Percentiles rank a stretch among this genome's conserved stretches.
phyloP scores from a whole-genome alignment of 2,329 filamentous ascomycete genomes.

The Xylariaceae sp. region DNA sequence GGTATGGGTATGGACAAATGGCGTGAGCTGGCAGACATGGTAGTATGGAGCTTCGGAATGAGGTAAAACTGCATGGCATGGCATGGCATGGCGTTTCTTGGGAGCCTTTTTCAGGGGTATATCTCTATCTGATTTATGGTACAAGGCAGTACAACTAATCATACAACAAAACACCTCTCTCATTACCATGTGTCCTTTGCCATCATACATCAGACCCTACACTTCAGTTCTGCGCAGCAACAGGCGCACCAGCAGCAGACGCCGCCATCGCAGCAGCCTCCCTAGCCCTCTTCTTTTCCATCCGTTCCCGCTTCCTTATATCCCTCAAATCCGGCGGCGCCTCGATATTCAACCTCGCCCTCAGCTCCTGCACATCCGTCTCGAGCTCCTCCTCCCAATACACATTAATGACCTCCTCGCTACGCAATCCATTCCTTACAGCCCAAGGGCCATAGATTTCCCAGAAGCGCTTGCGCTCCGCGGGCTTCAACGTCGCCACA shows the following conservation, averaged over 20 bases:
- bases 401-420: constrained; percentile 87
- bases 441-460: constrained; percentile 89
- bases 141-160: constrained; percentile 20
- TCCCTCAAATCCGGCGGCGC: constrained; percentile 84
- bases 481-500: constrained; percentile 83
- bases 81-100: constrained; percentile 38
- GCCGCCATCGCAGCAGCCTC: constrained; percentile 42
- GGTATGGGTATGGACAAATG: neutral
- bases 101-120: constrained; percentile 15
- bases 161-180: constrained; percentile 7
- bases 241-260: constrained; percentile 6
- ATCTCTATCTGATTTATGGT: constrained; percentile 27
- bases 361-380: constrained; percentile 78
- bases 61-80: constrained; percentile 15
- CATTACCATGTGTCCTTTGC: neutral
- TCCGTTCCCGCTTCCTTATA: constrained; percentile 73
- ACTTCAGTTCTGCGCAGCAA: neutral
- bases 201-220: neutral
- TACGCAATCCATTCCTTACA: constrained; percentile 76
- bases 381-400: constrained; percentile 97
- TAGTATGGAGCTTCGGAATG: neutral
- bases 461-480: constrained; percentile 79
- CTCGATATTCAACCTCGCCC: constrained; percentile 81
- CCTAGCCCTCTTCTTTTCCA: constrained; percentile 71
- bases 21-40: too few species aligned